These are phyloP conservation scores for Penicillium parvum DNA, from an alignment of 495 filamentous ascomycete genomes.

Conservation along the genomic window DNA sequence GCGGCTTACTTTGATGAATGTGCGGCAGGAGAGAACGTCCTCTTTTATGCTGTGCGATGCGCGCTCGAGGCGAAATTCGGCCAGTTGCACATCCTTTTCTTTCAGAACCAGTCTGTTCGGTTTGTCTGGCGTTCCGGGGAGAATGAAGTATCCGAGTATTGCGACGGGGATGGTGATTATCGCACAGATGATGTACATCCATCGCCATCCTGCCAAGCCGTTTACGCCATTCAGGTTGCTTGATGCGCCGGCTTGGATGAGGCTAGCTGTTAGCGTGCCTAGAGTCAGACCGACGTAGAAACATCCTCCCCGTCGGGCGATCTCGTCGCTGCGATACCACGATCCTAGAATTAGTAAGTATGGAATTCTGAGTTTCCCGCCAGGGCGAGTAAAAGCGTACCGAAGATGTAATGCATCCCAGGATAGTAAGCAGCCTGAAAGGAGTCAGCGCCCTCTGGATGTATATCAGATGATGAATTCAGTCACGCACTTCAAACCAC, in stretches of 20 bases:
- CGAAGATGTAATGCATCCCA: constrained; percentile 44
- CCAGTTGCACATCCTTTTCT: constrained; percentile 33
- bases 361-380: neutral
- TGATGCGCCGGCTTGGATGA: constrained; percentile 47
- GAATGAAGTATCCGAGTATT: constrained; percentile 38
- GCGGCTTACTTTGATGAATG: constrained; percentile 24
- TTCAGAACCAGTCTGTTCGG: constrained; percentile 39
- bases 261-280: constrained; percentile 46
- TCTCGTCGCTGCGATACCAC: constrained; percentile 40
- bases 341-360: constrained; percentile 30
- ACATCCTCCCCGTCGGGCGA: constrained; percentile 41
- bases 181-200: constrained; percentile 52
- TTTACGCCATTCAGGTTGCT: constrained; percentile 39
- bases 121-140: constrained; percentile 39
- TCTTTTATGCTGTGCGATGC: constrained; percentile 19
- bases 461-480: neutral
- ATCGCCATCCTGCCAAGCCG: constrained; percentile 49
- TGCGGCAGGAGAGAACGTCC: constrained; percentile 27
- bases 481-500: constrained; percentile 63
- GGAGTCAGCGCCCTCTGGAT: constrained; percentile 2
- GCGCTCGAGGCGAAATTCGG: constrained; percentile 25
- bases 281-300: constrained; percentile 49
- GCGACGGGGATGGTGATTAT: constrained; percentile 49
- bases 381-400: constrained; percentile 43
- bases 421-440: constrained; percentile 39